Percentiles rank a stretch among this genome's conserved stretches.
These are phyloP conservation scores for Stellera chamaejasme DNA, from an alignment of 345 rosid species.

Conservation along the genomic window DNA sequence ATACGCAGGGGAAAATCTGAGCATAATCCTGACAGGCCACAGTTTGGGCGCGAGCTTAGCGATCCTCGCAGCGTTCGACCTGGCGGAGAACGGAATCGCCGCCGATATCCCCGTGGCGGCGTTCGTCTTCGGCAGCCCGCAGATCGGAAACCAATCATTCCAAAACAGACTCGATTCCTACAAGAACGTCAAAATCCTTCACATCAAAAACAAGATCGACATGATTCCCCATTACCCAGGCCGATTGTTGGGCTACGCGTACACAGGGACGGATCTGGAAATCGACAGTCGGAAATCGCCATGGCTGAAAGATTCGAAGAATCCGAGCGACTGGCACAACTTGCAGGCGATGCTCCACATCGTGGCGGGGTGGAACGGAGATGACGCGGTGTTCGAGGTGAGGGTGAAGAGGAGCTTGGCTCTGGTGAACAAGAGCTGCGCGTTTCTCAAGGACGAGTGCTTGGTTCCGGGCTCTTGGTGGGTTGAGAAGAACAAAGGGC, in stretches of 20 bases:
- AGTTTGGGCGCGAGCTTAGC: conserved; percentile 85
- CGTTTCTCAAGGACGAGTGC: conserved; percentile 58
- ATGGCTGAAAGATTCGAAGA: conserved; percentile 46
- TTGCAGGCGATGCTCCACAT: conserved; percentile 77
- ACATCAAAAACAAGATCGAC: conserved; percentile 61
- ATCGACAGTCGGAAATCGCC: conserved; percentile 76
- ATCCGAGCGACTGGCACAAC: conserved; percentile 84
- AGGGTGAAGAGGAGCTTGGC: conserved; percentile 79
- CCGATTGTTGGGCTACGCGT: conserved; percentile 41
- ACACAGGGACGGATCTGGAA: conserved; percentile 37
- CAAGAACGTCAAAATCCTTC: conserved; percentile 51
- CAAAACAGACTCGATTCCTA: conserved; percentile 27
- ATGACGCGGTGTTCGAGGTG: conserved; percentile 46
- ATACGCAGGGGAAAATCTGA: conserved; percentile 49
- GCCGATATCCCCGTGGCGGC: conserved; percentile 63
- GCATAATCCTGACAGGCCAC: conserved; percentile 61
- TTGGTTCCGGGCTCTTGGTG: conserved; percentile 82
- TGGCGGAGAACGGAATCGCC: conserved; percentile 50
- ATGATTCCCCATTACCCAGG: conserved; percentile 70
- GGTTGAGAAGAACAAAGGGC: conserved; percentile 86
- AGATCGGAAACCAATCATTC: conserved; percentile 68
- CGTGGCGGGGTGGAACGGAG: conserved; percentile 84
- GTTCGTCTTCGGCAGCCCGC: conserved; percentile 69
- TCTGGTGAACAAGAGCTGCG: conserved; percentile 71
- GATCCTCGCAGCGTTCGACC: conserved; percentile 52